Evolutionary conservation across 225 moss, liverwort and hornwort species (phyloP).

Genomic region (Pseudoscleropodium purum): DNA sequence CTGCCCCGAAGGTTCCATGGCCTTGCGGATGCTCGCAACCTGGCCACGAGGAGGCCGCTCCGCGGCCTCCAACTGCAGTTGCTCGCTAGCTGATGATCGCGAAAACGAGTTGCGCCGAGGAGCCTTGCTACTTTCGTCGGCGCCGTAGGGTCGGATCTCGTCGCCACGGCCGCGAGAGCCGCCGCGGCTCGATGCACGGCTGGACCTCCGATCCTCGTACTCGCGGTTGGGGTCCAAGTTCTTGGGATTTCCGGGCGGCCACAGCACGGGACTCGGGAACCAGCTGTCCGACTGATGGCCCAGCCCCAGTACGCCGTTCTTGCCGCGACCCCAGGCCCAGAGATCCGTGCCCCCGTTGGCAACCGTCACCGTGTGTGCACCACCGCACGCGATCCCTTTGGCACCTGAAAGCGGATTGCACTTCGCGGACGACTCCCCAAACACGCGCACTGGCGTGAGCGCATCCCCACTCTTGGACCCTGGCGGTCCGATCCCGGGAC

Average conservation of each 20-base stretch:
- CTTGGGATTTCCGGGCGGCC: constrained; percentile 24
- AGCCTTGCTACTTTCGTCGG: constrained; percentile 14
- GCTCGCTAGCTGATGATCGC: constrained; percentile 18
- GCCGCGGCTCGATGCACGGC: constrained; percentile 23
- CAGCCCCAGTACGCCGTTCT: constrained; percentile 44
- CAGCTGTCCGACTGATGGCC: constrained; percentile 50
- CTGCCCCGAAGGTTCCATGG: background rate
- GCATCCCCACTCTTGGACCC: constrained; percentile 52
- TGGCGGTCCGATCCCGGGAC: constrained; percentile 52
- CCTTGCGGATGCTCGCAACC: constrained; percentile 2
- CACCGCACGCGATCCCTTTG: constrained; percentile 52
- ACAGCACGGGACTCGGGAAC: constrained; percentile 48
- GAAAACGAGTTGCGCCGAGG: constrained; percentile 26
- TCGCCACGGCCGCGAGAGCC: constrained; percentile 37
- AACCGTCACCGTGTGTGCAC: constrained; percentile 43
- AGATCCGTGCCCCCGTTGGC: constrained; percentile 30
- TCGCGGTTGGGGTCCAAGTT: background rate
- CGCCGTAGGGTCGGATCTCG: constrained; percentile 25
- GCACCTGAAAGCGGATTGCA: constrained; percentile 24
- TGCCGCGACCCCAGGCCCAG: constrained; percentile 59
- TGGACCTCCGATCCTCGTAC: constrained; percentile 29
- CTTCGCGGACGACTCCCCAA: constrained; percentile 39
- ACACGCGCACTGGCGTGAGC: constrained; percentile 40
- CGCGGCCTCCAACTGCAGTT: constrained; percentile 7
- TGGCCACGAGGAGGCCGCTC: constrained; percentile 20